Conservation (phyloP, 1,284 basidiomycete genomes). For the Apiotrichum montevideense region DNA sequence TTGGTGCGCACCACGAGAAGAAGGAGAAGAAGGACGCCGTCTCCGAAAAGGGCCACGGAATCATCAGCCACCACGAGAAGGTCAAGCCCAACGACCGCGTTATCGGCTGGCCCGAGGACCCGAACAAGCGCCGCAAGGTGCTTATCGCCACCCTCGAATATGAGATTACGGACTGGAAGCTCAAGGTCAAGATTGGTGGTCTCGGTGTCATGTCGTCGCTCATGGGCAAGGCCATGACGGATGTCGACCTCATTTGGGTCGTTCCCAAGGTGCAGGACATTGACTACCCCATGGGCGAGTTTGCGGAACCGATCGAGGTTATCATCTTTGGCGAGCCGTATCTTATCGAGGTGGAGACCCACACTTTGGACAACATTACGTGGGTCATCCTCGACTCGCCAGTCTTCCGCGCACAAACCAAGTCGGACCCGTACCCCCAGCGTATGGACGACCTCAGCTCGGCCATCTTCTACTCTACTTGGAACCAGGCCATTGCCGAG, state of each 20-base stretch:
- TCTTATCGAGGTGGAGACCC: conserved; percentile 87
- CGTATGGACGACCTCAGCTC: conserved; percentile 93
- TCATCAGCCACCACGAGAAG: conserved; percentile 52
- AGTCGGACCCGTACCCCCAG: conserved; percentile 85
- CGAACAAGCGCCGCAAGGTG: conserved; percentile 77
- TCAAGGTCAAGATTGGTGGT: conserved; percentile 94
- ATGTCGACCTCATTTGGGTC: conserved; percentile 88
- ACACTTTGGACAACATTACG: conserved; percentile 85
- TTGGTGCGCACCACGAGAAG: conserved; percentile 49
- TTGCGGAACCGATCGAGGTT: conserved; percentile 84
- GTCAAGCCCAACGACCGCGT: conserved; percentile 54
- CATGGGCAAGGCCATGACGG: conserved; percentile 94
- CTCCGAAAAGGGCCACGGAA: conserved; percentile 33
- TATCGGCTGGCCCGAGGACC: conserved; percentile 89
- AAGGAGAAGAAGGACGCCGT: conserved; percentile 32
- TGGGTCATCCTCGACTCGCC: conserved; percentile 87
- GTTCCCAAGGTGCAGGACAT: conserved; percentile 87
- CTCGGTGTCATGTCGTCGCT: conserved; percentile 92
- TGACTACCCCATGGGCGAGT: conserved; percentile 83
- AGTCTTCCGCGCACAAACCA: conserved; percentile 90
- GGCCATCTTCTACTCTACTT: conserved; percentile 92
- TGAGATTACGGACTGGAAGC: conserved; percentile 91
- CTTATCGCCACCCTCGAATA: conserved; percentile 88
- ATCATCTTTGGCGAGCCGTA: conserved; percentile 92
- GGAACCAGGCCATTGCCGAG: conserved; percentile 91